Percentiles rank a stretch among this genome's conserved stretches.
phyloP scores from a whole-genome alignment of 2,329 filamentous ascomycete species.

The Ploettnerulaceae sp. region DNA sequence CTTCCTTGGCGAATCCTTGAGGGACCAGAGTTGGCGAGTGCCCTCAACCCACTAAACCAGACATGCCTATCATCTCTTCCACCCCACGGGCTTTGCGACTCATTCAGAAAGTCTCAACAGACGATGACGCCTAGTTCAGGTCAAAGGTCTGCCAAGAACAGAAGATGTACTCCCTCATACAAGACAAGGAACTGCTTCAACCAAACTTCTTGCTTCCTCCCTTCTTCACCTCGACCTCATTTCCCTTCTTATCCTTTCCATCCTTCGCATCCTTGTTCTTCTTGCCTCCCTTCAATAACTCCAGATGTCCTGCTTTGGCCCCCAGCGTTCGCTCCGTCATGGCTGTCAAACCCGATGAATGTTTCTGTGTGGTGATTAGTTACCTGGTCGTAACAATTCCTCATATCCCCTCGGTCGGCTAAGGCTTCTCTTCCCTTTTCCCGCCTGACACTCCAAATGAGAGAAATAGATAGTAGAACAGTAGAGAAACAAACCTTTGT shows the following conservation, averaged over 20 bases:
- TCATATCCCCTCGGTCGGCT: not conserved
- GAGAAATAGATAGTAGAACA: not conserved
- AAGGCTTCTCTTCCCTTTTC: not conserved
- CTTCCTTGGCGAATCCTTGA: no score
- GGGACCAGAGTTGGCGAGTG: no score
- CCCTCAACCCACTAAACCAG: no score
- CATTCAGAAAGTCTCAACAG: no score
- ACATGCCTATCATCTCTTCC: no score
- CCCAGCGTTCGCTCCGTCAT: slow-evolving; percentile 65
- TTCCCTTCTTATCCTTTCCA: slow-evolving; percentile 34
- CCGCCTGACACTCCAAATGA: not conserved
- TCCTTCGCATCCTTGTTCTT: slow-evolving; percentile 45
- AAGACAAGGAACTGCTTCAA: slow-evolving; percentile 18
- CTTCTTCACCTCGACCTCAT: slow-evolving; percentile 34
- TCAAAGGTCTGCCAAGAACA: no score
- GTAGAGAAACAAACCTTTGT: slow-evolving; percentile 46
- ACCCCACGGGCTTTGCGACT: no score
- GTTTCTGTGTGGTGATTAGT: slow-evolving; percentile 43
- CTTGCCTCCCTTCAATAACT: slow-evolving; percentile 63
- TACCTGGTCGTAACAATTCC: not conserved
- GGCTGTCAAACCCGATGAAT: slow-evolving; percentile 54
- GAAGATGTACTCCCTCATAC: no score
- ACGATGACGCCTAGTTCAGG: no score
- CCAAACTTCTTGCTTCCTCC: slow-evolving; percentile 34
- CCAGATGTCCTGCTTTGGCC: slow-evolving; percentile 63